Percentiles rank a stretch among this genome's conserved stretches.
Conservation (phyloP, 2,329 filamentous ascomycete species). For the Lasiodiplodia sp. region DNA sequence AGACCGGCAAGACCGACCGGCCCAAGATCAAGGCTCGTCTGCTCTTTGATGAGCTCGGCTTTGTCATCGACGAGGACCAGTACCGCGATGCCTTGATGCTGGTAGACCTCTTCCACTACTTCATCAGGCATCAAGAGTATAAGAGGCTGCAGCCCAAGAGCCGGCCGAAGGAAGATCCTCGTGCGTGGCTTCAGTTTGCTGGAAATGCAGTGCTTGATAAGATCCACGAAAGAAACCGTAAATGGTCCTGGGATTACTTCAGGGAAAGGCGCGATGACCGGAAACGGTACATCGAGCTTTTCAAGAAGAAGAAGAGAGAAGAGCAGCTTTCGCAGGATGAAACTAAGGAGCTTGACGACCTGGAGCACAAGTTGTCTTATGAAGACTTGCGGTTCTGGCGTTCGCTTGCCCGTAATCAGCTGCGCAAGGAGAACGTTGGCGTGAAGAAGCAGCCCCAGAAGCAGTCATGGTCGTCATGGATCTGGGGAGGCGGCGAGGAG, state of each 20-base stretch:
- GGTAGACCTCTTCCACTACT: constrained; percentile 98
- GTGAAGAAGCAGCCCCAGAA: constrained; percentile 78
- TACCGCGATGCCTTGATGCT: constrained; percentile 98
- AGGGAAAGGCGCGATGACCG: constrained; percentile 91
- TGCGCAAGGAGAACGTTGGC: constrained; percentile 92
- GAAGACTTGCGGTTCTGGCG: constrained; percentile 98
- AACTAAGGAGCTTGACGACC: constrained; percentile 71
- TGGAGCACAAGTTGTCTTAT: constrained; percentile 90
- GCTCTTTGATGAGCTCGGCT: constrained; percentile 95
- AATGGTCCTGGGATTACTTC: constrained; percentile 97
- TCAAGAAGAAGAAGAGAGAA: constrained; percentile 87
- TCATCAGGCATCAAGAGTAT: constrained; percentile 96
- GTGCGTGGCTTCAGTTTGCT: constrained; percentile 91
- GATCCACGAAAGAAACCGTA: constrained; percentile 90
- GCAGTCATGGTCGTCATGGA: constrained; percentile 90
- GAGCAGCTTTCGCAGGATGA: constrained; percentile 73
- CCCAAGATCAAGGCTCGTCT: constrained; percentile 91
- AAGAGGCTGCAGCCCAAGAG: constrained; percentile 89
- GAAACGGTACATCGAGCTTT: constrained; percentile 86
- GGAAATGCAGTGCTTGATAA: constrained; percentile 88
- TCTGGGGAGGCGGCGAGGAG: constrained; percentile 76
- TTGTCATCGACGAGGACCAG: constrained; percentile 97
- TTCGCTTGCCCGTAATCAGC: constrained; percentile 88
- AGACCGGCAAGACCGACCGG: constrained; percentile 78
- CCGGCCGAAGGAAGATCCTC: constrained; percentile 85